These are phyloP conservation scores for Malus hybrid DNA, from an alignment of 331 rosid genomes.

Conservation along the genomic window DNA sequence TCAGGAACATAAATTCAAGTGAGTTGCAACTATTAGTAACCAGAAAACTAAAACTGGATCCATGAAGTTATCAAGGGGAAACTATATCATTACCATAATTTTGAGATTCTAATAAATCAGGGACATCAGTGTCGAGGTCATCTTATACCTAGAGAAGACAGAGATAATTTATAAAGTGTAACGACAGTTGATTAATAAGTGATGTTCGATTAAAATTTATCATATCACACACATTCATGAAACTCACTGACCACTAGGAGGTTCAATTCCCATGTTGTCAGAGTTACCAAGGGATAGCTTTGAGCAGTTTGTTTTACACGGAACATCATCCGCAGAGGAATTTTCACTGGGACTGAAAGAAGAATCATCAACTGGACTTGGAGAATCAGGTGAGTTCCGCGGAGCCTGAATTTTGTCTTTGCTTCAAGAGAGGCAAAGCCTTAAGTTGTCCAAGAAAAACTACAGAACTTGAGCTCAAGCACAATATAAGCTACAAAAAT, in stretches of 20 bases:
- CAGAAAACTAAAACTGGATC: conserved; percentile 5
- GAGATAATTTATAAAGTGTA: neutral
- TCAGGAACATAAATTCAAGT: conserved; percentile 21
- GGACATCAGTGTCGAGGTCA: conserved; percentile 20
- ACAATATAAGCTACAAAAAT: neutral
- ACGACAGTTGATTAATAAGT: neutral
- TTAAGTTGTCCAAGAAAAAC: conserved; percentile 48
- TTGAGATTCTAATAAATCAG: conserved; percentile 30
- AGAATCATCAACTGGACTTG: conserved; percentile 29
- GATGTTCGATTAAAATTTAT: neutral
- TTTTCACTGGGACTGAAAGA: conserved; percentile 30
- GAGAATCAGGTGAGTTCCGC: conserved; percentile 47
- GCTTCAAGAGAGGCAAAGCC: conserved; percentile 97
- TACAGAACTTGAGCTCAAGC: neutral
- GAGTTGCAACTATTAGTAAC: conserved; percentile 16
- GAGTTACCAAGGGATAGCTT: conserved; percentile 19
- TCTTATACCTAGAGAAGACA: conserved; percentile 33
- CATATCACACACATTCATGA: neutral
- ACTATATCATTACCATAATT: conserved; percentile 31
- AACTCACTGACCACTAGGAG: conserved; percentile 43
- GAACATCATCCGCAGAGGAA: conserved; percentile 22
- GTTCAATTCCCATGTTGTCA: conserved; percentile 10
- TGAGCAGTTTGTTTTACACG: conserved; percentile 7
- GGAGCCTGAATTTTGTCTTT: conserved; percentile 83
- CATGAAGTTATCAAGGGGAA: conserved; percentile 9